These are phyloP conservation scores for Penicillium thymicola DNA, from an alignment of 2,329 filamentous ascomycete genomes.

Conservation along the genomic window DNA sequence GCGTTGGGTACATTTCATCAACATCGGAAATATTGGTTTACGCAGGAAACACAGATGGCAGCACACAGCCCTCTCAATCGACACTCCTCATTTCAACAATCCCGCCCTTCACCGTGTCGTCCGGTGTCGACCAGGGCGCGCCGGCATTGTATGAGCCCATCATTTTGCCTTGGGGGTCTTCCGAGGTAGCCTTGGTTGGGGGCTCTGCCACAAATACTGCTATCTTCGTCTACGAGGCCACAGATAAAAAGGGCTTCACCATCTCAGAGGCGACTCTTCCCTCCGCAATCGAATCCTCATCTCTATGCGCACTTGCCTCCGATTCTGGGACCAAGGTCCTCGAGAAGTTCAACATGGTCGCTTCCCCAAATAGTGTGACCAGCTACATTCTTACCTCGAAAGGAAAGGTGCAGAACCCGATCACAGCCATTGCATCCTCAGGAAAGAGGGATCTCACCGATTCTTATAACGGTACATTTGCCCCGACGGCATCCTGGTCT, in stretches of 20 bases:
- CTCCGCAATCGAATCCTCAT: constrained; percentile 56
- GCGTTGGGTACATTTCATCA: constrained; percentile 68
- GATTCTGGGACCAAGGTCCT: constrained; percentile 71
- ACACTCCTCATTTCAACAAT: constrained; percentile 70
- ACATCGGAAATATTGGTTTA: constrained; percentile 75
- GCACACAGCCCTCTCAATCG: constrained; percentile 59
- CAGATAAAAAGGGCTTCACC: constrained; percentile 56
- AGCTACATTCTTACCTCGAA: constrained; percentile 63
- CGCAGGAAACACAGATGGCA: constrained; percentile 66
- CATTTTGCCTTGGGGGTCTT: constrained; percentile 69
- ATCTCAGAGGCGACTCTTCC: constrained; percentile 64
- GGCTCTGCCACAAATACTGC: constrained; percentile 63
- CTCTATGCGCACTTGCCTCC: constrained; percentile 63
- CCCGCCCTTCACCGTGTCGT: constrained; percentile 61
- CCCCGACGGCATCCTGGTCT: constrained; percentile 62
- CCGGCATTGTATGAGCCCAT: constrained; percentile 66
- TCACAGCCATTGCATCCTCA: constrained; percentile 45
- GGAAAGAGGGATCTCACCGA: constrained; percentile 47
- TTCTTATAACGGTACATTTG: constrained; percentile 76
- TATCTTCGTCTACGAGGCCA: constrained; percentile 69
- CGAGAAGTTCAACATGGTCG: constrained; percentile 71
- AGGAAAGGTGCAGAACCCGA: constrained; percentile 51
- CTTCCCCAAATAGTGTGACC: constrained; percentile 70
- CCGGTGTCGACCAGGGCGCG: constrained; percentile 56
- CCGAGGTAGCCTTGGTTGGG: constrained; percentile 70